Conservation (phyloP, 1,284 basidiomycete species). For the Laetiporus sulphureus region DNA sequence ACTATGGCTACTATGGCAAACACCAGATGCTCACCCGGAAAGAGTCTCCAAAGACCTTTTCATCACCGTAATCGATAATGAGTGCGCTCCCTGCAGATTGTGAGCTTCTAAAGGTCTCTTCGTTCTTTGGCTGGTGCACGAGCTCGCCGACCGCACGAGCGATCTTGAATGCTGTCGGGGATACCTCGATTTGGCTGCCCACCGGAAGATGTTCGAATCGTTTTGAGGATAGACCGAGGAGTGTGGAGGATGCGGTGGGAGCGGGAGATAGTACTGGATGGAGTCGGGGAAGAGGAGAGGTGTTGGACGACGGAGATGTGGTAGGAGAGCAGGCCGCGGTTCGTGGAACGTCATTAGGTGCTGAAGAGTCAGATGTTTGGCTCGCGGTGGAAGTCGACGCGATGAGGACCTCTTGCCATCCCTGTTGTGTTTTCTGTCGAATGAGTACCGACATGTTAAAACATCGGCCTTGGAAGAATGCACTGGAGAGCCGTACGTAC, state of each 20-base stretch:
- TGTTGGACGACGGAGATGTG: not conserved
- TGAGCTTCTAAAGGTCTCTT: too few relatives aligned
- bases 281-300: slow-evolving; percentile 34
- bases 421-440: slow-evolving; percentile 66
- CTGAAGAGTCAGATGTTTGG: slow-evolving; percentile 11
- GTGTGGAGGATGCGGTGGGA: slow-evolving; percentile 57
- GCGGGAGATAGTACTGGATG: slow-evolving; percentile 62
- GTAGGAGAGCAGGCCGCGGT: not conserved
- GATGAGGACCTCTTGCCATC: slow-evolving; percentile 87
- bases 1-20: too few relatives aligned
- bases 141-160: slow-evolving; percentile 64
- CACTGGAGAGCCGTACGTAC: slow-evolving; percentile 33
- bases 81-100: slow-evolving; percentile 68
- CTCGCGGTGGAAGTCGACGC: slow-evolving; percentile 33
- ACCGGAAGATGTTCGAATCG: slow-evolving; percentile 63
- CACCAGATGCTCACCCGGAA: slow-evolving; percentile 59
- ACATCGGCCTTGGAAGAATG: not conserved
- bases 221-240: slow-evolving; percentile 64
- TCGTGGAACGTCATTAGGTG: slow-evolving; percentile 1
- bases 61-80: slow-evolving; percentile 88
- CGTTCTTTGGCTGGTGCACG: slow-evolving; percentile 27
- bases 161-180: slow-evolving; percentile 61
- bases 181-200: slow-evolving; percentile 76
- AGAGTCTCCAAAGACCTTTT: slow-evolving; percentile 65
- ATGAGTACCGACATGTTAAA: not conserved